Evolutionary conservation across 768 basidiomycete species (phyloP), one percentile per base, ranked within the genome.

Genomic region (Suillus americanus): DNA sequence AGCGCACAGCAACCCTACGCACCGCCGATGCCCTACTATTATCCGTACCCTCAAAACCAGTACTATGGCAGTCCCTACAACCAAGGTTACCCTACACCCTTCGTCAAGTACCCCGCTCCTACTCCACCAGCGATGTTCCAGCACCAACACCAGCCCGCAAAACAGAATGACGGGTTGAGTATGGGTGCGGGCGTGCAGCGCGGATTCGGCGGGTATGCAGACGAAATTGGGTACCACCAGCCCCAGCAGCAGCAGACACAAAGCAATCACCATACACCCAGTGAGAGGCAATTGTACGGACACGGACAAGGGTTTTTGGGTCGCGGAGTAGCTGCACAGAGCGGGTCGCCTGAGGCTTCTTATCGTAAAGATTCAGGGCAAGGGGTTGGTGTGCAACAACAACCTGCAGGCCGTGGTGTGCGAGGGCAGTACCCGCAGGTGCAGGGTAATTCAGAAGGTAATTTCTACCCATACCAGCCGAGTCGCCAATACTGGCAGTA

Each of bases 11-110:
- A 90, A 72, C 78, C 80, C 56, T 85, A 88, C 67, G 85, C 88
- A 40, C 87, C 88, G 23, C 89, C 88, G 63, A 74, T 80, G 62
- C 80, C 80, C 1, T 87, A 88, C 75, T 85, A 85, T 66, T 83
- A 86, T 68, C 84, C 85, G n/a, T 91, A 89, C 74, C 86, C 88
- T 4, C 89, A 90, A 72, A 89, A 87, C 69, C 89, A 91, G 69
- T 91, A 87, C 76, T 92, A 91, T 67, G 87, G 89, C 56, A 78
- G 84, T 1, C 89, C 91, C 5, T 92, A 92, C 79, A 83, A 79
- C 65, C 89, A 72, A 10, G 81, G 80, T 16, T 84, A 85, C 13
- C 88, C 90, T 8, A 88, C 89, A 70, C 86, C 86, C 4, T 90
- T 88, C 72, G 86, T 88, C 73, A 90, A 92, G 77, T 92, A 92